Base-by-base conservation (phyloP, 495 filamentous ascomycete species). In the Rostrohypoxylon terebratum region DNA sequence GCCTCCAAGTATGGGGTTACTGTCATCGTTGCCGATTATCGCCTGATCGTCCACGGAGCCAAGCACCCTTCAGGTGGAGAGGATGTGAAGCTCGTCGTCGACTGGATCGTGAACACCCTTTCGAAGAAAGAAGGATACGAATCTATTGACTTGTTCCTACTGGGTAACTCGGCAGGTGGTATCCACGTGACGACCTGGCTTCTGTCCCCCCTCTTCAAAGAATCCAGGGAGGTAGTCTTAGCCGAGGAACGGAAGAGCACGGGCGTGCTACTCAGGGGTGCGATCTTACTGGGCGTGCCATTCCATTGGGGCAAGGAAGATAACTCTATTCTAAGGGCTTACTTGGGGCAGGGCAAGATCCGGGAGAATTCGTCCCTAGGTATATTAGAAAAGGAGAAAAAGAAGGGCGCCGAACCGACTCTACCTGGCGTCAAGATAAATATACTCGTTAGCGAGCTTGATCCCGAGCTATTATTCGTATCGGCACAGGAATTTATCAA, bases 141-240 rank as follows among this genome's bases (percentile, higher is more conserved):
- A 18, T 75, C 66, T 10, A 73, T 79, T 36, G 77, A 84, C 62
- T 53, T 85, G 8, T 78, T 79, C 55, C 40, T 85, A 5, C 58
- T 83, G 53, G 83, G 83, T 0, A 84, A 85, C 63, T 83, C 81
- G 14, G 82, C 82, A 0, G 82, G 82, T 16, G 82, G 82, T 14
- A 78, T 81, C 4, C 82, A 84, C 62, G 45, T 75, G 9, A 45
- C 77, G 0, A 83, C 82, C 0, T 84, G 78, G 36, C 58, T 83
- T 25, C 65, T 84, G 28, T 77, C 63, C 10, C 57, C 62, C 2
- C 55, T 11, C 0, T 81, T 80, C 42, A 71, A 75, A 42, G 75
- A 62, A 36, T 69, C 77, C 31, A 74, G 78, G 28, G 68, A 71
- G 4, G 68, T 54, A 1, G 31, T 74, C 11, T 2, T 65, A 9